Conservation (phyloP, 192 early-diverging fungal genomes). For the Linnemannia hyalina region DNA sequence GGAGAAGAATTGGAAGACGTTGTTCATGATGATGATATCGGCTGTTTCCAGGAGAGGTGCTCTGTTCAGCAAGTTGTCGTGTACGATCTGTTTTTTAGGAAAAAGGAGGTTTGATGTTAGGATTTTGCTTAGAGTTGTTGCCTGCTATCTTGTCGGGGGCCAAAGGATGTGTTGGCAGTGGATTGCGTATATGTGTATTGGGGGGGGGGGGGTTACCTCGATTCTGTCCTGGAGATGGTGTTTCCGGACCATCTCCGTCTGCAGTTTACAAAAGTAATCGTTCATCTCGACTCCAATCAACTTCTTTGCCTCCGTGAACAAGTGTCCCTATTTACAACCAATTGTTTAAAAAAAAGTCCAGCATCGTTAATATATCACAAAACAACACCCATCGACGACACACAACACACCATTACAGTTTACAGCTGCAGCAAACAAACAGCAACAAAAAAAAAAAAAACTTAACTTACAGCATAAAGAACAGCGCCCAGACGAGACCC, state of each 20-base stretch:
- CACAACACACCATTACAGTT: not conserved
- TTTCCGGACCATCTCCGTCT: constrained; percentile 63
- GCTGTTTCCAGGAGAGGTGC: constrained; percentile 58
- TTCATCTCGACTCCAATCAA: constrained; percentile 74
- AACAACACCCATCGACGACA: constrained; percentile 51
- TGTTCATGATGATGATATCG: constrained; percentile 72
- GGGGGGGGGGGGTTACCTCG: constrained; percentile 43
- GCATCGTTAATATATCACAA: constrained; percentile 40
- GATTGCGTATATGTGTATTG: not conserved
- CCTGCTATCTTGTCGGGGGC: too few species aligned
- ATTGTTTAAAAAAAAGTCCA: not conserved
- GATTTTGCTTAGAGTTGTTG: not conserved
- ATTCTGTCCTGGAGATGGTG: constrained; percentile 66
- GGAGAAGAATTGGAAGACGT: constrained; percentile 73
- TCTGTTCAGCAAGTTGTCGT: constrained; percentile 60
- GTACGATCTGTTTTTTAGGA: constrained; percentile 51
- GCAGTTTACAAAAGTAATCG: constrained; percentile 67
- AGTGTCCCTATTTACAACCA: constrained; percentile 52
- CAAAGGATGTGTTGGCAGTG: too few species aligned
- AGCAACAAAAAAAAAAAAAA: not conserved
- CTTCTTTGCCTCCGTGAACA: constrained; percentile 65
- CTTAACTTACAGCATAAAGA: constrained; percentile 62
- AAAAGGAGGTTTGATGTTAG: not conserved
- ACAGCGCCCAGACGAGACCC: constrained; percentile 72
- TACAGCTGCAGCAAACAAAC: not conserved